Conservation (phyloP, 225 moss, liverwort and hornwort genomes). For the Physcomitrium patens region DNA sequence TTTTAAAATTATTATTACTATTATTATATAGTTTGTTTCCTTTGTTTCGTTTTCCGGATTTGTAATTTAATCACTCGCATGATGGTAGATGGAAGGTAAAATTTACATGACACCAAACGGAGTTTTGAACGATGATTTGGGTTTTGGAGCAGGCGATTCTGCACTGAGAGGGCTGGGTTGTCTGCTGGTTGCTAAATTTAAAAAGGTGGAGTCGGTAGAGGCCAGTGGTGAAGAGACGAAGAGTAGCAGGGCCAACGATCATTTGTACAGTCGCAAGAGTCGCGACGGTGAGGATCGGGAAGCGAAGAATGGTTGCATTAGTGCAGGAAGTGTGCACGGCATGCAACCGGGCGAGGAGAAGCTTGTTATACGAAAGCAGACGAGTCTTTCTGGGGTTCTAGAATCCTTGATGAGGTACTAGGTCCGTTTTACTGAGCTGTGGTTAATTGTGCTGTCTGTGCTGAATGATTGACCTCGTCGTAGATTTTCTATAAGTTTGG, state of each 20-base stretch:
- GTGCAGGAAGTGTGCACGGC: slow-evolving; percentile 55
- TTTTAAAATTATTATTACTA: too few species aligned
- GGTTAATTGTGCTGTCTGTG: neutral
- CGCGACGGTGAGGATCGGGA: slow-evolving; percentile 35
- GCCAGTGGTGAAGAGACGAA: slow-evolving; percentile 35
- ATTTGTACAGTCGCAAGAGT: slow-evolving; percentile 31
- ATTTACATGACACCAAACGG: slow-evolving; percentile 13
- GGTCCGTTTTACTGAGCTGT: slow-evolving; percentile 28
- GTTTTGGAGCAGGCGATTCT: slow-evolving; percentile 46
- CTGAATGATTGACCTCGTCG: neutral
- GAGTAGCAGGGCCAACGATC: slow-evolving; percentile 19
- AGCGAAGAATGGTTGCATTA: slow-evolving; percentile 32
- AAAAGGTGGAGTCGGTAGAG: slow-evolving; percentile 39
- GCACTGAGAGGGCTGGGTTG: slow-evolving; percentile 45
- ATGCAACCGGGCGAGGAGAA: slow-evolving; percentile 57
- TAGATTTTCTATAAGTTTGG: neutral
- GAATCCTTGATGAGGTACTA: slow-evolving; percentile 62
- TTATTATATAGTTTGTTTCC: too few species aligned
- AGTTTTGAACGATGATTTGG: slow-evolving; percentile 28
- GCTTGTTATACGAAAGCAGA: slow-evolving; percentile 44
- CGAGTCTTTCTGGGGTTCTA: slow-evolving; percentile 56
- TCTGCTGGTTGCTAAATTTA: slow-evolving; percentile 41
- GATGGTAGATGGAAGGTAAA: neutral
- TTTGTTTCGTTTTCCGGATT: neutral
- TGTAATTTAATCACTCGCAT: neutral